These are phyloP conservation scores for Oryza australiensis DNA, from an alignment of 176 grass and related monocot species.

Conservation along the genomic window DNA sequence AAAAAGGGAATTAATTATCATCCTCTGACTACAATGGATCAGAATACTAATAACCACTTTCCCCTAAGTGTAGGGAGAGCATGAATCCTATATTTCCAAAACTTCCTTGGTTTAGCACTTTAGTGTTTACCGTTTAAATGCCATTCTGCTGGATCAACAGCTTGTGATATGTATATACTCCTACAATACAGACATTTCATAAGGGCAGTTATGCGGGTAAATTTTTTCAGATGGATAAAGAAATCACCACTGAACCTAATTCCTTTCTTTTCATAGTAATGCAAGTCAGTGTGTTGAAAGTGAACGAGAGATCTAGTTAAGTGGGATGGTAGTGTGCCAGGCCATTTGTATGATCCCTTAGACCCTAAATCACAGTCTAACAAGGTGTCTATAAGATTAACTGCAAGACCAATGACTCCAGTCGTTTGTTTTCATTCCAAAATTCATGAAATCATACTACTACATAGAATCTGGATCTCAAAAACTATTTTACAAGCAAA, in stretches of 20 bases:
- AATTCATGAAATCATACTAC: background rate
- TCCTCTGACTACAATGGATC: background rate
- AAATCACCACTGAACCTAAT: background rate
- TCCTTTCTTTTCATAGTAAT: background rate
- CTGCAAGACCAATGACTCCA: background rate
- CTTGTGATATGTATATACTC: background rate
- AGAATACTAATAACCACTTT: background rate
- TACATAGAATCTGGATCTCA: background rate
- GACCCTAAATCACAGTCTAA: too few relatives aligned
- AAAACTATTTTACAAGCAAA: background rate
- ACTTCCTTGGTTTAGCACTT: background rate
- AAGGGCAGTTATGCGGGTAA: background rate
- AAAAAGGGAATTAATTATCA: background rate
- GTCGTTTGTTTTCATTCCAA: background rate
- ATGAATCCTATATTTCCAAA: background rate
- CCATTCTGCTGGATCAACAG: background rate
- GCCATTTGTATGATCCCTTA: background rate
- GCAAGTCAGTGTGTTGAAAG: background rate
- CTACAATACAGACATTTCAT: background rate
- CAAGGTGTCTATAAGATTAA: background rate
- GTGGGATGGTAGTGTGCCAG: background rate
- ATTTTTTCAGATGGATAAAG: background rate
- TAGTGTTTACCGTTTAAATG: background rate
- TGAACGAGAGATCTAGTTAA: background rate
- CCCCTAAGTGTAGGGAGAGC: background rate